Evolutionary conservation across 2,329 filamentous ascomycete species (phyloP).

Genomic region (Metarhizium anisopliae): DNA sequence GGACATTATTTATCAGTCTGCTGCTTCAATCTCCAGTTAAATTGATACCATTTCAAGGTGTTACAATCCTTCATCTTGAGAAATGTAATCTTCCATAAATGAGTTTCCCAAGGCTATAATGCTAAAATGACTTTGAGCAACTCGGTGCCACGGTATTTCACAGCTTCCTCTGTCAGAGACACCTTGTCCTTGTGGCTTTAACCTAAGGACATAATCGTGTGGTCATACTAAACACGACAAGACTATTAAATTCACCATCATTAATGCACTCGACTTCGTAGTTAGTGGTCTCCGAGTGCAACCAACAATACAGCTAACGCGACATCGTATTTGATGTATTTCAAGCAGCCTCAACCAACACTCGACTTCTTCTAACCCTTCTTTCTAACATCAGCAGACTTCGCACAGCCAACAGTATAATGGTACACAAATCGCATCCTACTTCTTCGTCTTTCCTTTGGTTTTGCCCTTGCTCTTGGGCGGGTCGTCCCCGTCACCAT

Average conservation of each 20-base stretch:
- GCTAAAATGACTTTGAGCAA: background rate
- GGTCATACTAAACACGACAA: no score
- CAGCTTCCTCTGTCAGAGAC: background rate
- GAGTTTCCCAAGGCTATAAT: no score
- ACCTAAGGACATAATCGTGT: no score
- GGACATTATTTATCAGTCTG: no score
- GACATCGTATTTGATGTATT: background rate
- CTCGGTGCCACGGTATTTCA: background rate
- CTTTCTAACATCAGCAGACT: background rate
- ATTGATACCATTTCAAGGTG: no score
- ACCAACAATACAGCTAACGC: background rate
- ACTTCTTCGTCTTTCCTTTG: constrained; percentile 42
- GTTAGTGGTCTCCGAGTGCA: background rate
- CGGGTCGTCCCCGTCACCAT: constrained; percentile 43
- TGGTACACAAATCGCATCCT: background rate
- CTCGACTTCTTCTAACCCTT: background rate
- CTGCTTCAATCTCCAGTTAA: no score
- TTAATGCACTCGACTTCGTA: no score
- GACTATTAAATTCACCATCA: no score
- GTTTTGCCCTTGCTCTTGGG: constrained; percentile 38
- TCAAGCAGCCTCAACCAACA: background rate
- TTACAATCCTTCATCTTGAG: no score
- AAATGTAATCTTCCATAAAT: no score
- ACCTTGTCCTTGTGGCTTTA: background rate
- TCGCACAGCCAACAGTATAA: background rate